Conservation (phyloP, 805 yeast genomes). For the Candida anglica region DNA sequence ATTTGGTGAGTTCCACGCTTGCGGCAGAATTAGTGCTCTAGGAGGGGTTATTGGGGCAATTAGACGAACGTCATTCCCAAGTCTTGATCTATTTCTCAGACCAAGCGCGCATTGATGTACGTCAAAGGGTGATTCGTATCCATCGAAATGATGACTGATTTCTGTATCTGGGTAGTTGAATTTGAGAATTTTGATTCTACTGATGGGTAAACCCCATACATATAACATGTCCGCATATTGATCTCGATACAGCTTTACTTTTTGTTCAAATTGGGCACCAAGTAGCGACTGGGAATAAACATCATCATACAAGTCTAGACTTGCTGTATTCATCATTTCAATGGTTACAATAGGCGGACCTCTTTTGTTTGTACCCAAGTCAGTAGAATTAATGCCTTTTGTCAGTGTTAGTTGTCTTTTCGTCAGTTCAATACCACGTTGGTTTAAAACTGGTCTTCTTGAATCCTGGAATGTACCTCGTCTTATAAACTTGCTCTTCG, state of each 20-base stretch:
- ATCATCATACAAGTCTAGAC: slow-evolving; percentile 43
- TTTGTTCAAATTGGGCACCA: slow-evolving; percentile 31
- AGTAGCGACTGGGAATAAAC: slow-evolving; percentile 38
- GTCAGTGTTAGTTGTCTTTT: background rate
- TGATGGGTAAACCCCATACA: slow-evolving; percentile 81
- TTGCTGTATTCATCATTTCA: slow-evolving; percentile 42
- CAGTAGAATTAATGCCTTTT: background rate
- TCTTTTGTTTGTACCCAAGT: no score
- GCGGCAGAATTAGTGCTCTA: background rate
- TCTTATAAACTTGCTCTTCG: no score
- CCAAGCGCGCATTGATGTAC: slow-evolving; percentile 35
- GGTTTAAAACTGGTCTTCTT: background rate
- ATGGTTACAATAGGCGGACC: slow-evolving; percentile 34
- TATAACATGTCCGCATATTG: slow-evolving; percentile 76
- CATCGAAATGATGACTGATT: no score
- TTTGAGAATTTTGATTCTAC: slow-evolving; percentile 74
- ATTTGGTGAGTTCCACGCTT: slow-evolving; percentile 25
- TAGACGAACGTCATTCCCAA: slow-evolving; percentile 16
- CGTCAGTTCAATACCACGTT: background rate
- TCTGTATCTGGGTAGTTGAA: slow-evolving; percentile 45
- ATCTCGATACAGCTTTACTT: slow-evolving; percentile 45
- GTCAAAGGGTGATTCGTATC: slow-evolving; percentile 18
- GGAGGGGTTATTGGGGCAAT: slow-evolving; percentile 15
- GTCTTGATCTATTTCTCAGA: slow-evolving; percentile 14
- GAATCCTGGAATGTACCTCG: background rate